Conservation (phyloP, 2,329 filamentous ascomycete genomes). For the Juglanconis oblonga region DNA sequence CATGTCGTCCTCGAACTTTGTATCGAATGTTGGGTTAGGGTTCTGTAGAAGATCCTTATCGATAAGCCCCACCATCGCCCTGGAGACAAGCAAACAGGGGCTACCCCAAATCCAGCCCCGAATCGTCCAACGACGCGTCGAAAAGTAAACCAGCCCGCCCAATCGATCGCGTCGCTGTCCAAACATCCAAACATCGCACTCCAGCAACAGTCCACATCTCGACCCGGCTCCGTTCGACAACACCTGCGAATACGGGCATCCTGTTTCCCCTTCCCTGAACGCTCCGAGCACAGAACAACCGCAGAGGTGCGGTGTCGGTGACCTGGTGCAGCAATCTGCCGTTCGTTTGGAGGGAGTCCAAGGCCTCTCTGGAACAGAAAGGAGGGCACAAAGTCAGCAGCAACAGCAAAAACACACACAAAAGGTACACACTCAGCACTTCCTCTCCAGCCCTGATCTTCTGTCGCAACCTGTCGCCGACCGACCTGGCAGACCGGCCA, state of each 20-base stretch:
- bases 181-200: not conserved
- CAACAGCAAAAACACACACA: not conserved
- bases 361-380: not conserved
- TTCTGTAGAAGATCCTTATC: not conserved
- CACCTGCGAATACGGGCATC: not conserved
- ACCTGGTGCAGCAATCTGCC: not conserved
- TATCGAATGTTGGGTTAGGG: not conserved
- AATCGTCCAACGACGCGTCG: constrained; percentile 4
- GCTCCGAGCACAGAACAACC: not conserved
- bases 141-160: constrained; percentile 1
- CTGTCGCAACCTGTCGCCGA: not conserved
- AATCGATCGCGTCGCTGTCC: not conserved
- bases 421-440: not conserved
- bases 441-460: not conserved
- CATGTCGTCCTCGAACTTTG: not conserved
- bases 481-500: not conserved
- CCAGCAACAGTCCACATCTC: not conserved
- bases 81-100: constrained; percentile 5
- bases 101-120: not conserved
- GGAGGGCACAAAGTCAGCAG: not conserved
- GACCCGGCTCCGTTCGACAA: not conserved
- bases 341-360: not conserved
- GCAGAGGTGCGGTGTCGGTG: not conserved
- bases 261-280: not conserved
- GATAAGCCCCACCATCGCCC: constrained; percentile 2